A percentile compares a stretch with the other conserved stretches of the same genome.
Conservation (phyloP, 495 filamentous ascomycete genomes). For the Xylaria curta region DNA sequence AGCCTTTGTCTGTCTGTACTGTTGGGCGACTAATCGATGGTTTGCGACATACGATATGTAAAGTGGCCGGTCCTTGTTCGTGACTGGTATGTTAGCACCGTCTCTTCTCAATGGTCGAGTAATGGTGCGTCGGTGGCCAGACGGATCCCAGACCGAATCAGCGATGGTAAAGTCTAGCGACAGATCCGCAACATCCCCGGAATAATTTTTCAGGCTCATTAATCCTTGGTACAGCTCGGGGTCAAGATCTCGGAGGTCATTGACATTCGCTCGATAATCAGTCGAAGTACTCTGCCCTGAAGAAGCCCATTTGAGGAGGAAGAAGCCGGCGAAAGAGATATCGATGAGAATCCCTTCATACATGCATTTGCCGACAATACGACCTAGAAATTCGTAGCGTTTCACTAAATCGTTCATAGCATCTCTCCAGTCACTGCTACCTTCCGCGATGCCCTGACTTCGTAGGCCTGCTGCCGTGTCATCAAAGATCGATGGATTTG, state of each 20-base stretch:
- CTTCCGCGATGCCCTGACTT: constrained; percentile 58
- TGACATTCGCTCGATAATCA: constrained; percentile 84
- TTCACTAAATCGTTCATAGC: constrained; percentile 67
- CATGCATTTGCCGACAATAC: constrained; percentile 93
- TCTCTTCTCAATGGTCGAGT: constrained; percentile 76
- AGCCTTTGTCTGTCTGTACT: constrained; percentile 76
- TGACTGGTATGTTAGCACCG: constrained; percentile 81
- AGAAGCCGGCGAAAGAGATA: constrained; percentile 92
- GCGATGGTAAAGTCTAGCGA: constrained; percentile 88
- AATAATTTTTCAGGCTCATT: constrained; percentile 85
- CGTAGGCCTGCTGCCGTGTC: constrained; percentile 67
- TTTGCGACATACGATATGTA: constrained; percentile 92
- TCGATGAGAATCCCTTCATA: constrained; percentile 98
- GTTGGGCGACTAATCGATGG: constrained; percentile 82
- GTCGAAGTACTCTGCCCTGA: constrained; percentile 66
- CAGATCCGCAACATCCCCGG: constrained; percentile 81
- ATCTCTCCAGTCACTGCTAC: constrained; percentile 58
- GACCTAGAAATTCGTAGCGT: constrained; percentile 89
- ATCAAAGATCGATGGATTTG: constrained; percentile 82
- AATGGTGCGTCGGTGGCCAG: constrained; percentile 57
- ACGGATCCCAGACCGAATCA: constrained; percentile 70
- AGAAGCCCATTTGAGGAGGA: constrained; percentile 92
- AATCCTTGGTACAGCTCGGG: constrained; percentile 93
- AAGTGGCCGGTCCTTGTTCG: constrained; percentile 87
- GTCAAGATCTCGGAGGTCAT: constrained; percentile 92